Evolutionary conservation across 768 basidiomycete genomes (phyloP).

Genomic region (Tulasnella sp.): DNA sequence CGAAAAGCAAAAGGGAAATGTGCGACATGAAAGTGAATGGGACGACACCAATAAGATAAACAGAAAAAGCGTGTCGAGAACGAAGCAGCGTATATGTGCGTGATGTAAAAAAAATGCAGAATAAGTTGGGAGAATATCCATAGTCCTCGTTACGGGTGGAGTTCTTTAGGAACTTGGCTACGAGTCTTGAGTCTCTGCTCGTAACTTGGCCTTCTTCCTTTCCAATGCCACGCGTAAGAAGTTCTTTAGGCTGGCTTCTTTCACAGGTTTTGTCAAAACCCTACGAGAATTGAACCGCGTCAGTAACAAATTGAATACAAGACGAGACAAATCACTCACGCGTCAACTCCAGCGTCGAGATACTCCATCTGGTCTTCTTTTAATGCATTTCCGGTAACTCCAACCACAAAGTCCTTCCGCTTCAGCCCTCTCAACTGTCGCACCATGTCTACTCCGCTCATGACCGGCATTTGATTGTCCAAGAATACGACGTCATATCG

Average conservation of each 20-base stretch:
- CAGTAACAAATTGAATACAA: background rate
- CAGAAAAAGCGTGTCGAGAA: background rate
- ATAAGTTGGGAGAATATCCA: background rate
- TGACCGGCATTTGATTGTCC: conserved; percentile 62
- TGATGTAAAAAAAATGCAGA: background rate
- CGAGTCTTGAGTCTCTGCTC: background rate
- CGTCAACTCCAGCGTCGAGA: conserved; percentile 64
- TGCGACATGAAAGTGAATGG: background rate
- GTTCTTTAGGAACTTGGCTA: background rate
- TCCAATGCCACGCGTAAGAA: conserved; percentile 20
- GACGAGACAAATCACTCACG: conserved; percentile 13
- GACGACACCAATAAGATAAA: background rate
- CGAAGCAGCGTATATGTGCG: background rate
- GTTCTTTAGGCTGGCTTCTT: conserved; percentile 26
- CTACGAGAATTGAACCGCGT: conserved; percentile 23
- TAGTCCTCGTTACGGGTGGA: background rate
- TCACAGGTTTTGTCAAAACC: conserved; percentile 72
- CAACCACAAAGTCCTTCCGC: conserved; percentile 62
- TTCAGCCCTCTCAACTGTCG: conserved; percentile 55
- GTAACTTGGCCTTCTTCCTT: conserved; percentile 12
- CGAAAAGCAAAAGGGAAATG: background rate
- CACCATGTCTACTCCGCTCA: conserved; percentile 54
- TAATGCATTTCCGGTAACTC: conserved; percentile 42
- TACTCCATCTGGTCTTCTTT: conserved; percentile 66
- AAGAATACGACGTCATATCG: conserved; percentile 44